Conservation (phyloP, 129 eudicot genomes). For the Calendula officinalis region DNA sequence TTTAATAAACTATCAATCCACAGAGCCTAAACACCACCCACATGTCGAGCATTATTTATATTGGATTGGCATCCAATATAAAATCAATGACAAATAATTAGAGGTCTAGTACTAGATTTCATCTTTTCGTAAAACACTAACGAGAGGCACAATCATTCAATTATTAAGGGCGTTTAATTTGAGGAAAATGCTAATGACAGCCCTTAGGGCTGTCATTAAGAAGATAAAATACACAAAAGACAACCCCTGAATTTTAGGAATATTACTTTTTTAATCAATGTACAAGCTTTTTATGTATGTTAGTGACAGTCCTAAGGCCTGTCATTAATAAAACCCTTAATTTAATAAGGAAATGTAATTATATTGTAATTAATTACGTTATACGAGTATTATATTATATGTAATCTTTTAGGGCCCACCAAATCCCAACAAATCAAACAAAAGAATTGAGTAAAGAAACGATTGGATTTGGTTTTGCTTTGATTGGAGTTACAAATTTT, state of each 20-base stretch:
- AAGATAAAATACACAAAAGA: too few species aligned
- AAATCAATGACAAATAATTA: not conserved
- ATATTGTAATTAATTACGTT: constrained; percentile 18
- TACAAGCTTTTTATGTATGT: too few species aligned
- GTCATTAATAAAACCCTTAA: too few species aligned
- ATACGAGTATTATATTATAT: constrained; percentile 2
- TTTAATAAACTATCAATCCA: constrained; percentile 18
- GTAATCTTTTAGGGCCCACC: constrained; percentile 43
- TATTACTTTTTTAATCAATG: too few species aligned
- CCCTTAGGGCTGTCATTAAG: too few species aligned
- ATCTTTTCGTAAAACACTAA: constrained; percentile 39
- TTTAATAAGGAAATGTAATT: constrained; percentile 18
- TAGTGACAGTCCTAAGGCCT: too few species aligned
- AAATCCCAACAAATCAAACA: constrained; percentile 40
- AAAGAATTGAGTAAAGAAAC: constrained; percentile 27
- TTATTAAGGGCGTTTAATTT: constrained; percentile 46
- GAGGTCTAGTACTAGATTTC: constrained; percentile 41
- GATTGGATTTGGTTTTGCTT: constrained; percentile 16
- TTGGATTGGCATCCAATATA: constrained; percentile 23
- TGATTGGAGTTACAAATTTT: constrained; percentile 15
- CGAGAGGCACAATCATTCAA: constrained; percentile 44
- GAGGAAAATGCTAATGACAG: too few species aligned
- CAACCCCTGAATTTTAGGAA: too few species aligned
- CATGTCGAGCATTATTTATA: constrained; percentile 20
- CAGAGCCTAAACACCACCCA: constrained; percentile 25